A percentile compares a stretch with the other conserved stretches of the same genome.
phyloP scores from a whole-genome alignment of 2,329 filamentous ascomycete species.

The Colletotrichum orchidophilum region DNA sequence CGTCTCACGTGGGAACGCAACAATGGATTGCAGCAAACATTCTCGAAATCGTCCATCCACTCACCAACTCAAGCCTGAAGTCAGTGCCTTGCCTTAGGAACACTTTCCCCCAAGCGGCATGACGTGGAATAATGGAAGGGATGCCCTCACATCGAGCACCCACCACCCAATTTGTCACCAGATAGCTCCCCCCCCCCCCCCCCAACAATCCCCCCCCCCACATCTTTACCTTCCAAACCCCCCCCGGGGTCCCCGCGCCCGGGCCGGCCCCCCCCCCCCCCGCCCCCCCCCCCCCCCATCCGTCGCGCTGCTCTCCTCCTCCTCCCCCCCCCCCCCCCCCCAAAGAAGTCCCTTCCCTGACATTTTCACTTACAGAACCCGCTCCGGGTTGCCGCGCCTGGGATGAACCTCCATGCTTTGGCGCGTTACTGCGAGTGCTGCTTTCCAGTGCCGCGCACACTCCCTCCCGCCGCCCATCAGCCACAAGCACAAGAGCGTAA shows the following conservation, averaged over 20 bases:
- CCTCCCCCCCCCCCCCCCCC: too few species aligned
- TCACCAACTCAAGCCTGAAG: background rate
- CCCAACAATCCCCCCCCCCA: constrained; percentile 5
- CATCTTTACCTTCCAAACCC: constrained; percentile 1
- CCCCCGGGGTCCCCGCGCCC: too few species aligned
- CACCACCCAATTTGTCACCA: background rate
- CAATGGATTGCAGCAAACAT: background rate
- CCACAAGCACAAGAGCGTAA: background rate
- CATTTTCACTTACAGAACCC: background rate
- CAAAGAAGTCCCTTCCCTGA: background rate
- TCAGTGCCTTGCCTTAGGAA: too few species aligned
- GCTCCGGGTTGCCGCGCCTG: background rate
- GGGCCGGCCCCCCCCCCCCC: background rate
- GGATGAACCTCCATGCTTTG: constrained; percentile 10
- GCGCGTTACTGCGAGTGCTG: background rate
- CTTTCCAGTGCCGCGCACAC: background rate
- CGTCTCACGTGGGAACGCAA: background rate
- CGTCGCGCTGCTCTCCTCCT: too few species aligned
- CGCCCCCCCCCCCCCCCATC: background rate
- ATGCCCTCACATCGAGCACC: background rate
- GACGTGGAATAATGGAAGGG: background rate
- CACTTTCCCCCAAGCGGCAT: background rate
- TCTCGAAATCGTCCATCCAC: background rate
- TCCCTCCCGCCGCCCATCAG: background rate
- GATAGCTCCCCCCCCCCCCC: background rate